These are phyloP conservation scores for Selaginella moellendorffii DNA, from an alignment of 75 land plant genomes.

Conservation along the genomic window DNA sequence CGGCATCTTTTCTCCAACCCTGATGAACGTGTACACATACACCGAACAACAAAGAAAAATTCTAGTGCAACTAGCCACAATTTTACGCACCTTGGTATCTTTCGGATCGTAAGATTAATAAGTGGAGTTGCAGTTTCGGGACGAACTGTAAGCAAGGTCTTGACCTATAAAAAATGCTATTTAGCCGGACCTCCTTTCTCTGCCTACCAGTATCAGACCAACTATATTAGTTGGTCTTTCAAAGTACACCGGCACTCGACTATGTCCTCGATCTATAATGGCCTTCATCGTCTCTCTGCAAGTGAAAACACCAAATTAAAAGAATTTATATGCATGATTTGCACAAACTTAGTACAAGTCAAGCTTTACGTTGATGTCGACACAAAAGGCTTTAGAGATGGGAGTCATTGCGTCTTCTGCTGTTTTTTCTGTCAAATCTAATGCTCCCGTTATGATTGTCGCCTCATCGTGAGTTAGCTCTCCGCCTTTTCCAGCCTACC, in stretches of 20 bases:
- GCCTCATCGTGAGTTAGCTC: neutral
- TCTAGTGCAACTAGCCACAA: neutral
- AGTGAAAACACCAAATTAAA: neutral
- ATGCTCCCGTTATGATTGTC: neutral
- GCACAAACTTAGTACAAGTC: slow-evolving; percentile 12
- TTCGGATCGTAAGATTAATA: slow-evolving; percentile 53
- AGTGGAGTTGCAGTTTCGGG: slow-evolving; percentile 54
- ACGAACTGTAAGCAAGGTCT: slow-evolving; percentile 47
- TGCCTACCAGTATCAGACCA: slow-evolving; percentile 26
- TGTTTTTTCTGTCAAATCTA: slow-evolving; percentile 1
- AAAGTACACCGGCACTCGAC: slow-evolving; percentile 19
- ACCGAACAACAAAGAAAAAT: neutral
- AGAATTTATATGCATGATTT: neutral
- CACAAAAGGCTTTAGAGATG: slow-evolving; percentile 12
- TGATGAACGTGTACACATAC: no score
- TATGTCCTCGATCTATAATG: slow-evolving; percentile 19
- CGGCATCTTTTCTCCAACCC: slow-evolving; percentile 66
- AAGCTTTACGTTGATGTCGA: slow-evolving; percentile 15
- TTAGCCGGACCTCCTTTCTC: neutral
- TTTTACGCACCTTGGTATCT: slow-evolving; percentile 47
- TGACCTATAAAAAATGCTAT: slow-evolving; percentile 12
- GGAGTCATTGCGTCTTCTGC: slow-evolving; percentile 22
- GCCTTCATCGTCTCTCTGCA: slow-evolving; percentile 22
- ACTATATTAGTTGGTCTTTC: slow-evolving; percentile 12
- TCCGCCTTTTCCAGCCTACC: neutral